A percentile compares a stretch with the other conserved stretches of the same genome.
Conservation (phyloP, 768 basidiomycete genomes). For the Russula abietina region DNA sequence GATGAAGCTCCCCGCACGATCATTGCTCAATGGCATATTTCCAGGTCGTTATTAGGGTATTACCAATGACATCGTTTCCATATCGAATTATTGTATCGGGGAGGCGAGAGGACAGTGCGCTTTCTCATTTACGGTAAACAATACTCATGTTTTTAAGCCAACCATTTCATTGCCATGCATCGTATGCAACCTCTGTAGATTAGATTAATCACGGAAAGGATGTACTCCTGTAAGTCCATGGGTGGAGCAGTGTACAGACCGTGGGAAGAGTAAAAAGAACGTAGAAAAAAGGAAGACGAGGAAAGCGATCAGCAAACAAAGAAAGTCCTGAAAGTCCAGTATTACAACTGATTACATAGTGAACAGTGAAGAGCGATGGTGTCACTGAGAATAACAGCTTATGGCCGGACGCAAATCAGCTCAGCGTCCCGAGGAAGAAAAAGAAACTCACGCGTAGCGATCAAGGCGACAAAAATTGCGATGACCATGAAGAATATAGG, state of each 20-base stretch:
- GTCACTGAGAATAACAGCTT: slow-evolving; percentile 59
- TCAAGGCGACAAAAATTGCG: slow-evolving; percentile 64
- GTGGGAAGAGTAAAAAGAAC: background rate
- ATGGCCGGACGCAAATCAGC: slow-evolving; percentile 13
- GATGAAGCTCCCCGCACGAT: too few relatives aligned
- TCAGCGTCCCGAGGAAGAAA: background rate
- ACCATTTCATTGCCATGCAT: background rate
- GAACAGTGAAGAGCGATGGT: slow-evolving; percentile 56
- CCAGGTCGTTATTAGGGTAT: background rate
- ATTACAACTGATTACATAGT: slow-evolving; percentile 61
- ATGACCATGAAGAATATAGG: slow-evolving; percentile 66
- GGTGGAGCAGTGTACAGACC: background rate
- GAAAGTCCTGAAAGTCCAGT: slow-evolving; percentile 12
- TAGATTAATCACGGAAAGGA: slow-evolving; percentile 8
- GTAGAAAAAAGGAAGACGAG: background rate
- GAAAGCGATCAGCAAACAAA: slow-evolving; percentile 15
- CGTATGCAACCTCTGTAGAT: slow-evolving; percentile 6
- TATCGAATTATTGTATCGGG: background rate
- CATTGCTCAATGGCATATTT: background rate
- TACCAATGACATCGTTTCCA: background rate
- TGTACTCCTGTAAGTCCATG: slow-evolving; percentile 14
- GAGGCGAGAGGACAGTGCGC: background rate
- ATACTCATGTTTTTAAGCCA: background rate
- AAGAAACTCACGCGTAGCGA: slow-evolving; percentile 65
- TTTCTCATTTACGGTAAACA: background rate